These are phyloP conservation scores for Calonectria pauciramosa DNA, from an alignment of 2,329 filamentous ascomycete species.

Conservation along the genomic window DNA sequence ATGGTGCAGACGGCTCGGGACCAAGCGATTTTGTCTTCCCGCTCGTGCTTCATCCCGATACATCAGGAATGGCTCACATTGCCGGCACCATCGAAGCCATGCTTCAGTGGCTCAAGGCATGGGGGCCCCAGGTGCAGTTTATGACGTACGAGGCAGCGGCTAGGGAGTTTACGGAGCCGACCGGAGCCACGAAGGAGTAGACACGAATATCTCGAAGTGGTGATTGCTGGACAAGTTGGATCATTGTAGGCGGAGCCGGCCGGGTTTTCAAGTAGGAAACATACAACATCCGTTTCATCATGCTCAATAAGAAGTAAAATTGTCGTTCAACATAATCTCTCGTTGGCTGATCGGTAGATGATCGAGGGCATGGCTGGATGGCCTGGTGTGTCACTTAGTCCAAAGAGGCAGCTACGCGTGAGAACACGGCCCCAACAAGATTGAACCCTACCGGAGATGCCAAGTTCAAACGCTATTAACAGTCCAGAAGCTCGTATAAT, in stretches of 20 bases:
- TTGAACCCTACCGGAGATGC: background rate
- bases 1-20: conserved; percentile 11
- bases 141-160: conserved; percentile 9
- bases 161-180: conserved; percentile 1
- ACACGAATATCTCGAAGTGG: background rate
- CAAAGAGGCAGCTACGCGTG: background rate
- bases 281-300: conserved; percentile 3
- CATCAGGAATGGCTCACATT: conserved; percentile 26
- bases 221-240: background rate
- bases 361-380: background rate
- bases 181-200: background rate
- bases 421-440: background rate
- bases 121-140: conserved; percentile 29
- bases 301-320: background rate
- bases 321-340: background rate
- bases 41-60: conserved; percentile 28
- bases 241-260: background rate
- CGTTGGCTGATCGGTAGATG: background rate
- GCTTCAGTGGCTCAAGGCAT: conserved; percentile 28
- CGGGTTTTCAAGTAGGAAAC: background rate
- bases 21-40: conserved; percentile 22
- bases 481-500: background rate
- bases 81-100: conserved; percentile 20
- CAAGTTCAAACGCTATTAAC: background rate
- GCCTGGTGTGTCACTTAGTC: background rate